These are phyloP conservation scores for Curvularia lunata DNA, from an alignment of 2,329 filamentous ascomycete species.

Conservation along the genomic window DNA sequence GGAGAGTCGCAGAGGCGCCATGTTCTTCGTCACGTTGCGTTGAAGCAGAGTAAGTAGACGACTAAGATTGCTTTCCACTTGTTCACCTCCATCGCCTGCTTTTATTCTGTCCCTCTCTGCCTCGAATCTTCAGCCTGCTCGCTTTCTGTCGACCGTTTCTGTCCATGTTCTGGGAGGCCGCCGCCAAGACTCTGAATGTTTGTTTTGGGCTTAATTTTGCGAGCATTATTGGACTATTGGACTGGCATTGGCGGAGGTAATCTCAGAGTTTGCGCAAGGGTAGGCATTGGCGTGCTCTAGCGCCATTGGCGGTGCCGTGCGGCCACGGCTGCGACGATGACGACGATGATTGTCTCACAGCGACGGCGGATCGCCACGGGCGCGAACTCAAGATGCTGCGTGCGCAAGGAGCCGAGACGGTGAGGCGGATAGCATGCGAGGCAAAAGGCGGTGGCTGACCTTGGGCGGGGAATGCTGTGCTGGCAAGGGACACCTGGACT, in stretches of 20 bases:
- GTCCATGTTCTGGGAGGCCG: conserved; percentile 9
- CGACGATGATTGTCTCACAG: not conserved
- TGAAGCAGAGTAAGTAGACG: not conserved
- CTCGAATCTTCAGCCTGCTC: conserved; percentile 14
- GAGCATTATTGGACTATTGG: conserved; percentile 12
- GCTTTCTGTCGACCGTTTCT: conserved; percentile 16
- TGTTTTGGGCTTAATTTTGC: conserved; percentile 34
- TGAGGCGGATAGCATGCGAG: conserved; percentile 1
- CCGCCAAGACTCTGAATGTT: conserved; percentile 29
- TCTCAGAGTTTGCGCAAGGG: conserved; percentile 27
- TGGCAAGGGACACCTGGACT: conserved; percentile 20
- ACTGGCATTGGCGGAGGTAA: conserved; percentile 22
- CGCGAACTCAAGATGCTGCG: not conserved
- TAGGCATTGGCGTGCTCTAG: conserved; percentile 15
- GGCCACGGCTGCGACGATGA: not conserved
- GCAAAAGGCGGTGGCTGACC: conserved; percentile 18
- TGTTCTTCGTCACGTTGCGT: not conserved
- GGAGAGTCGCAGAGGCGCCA: not conserved
- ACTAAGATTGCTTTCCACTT: not conserved
- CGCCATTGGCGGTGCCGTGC: conserved; percentile 27
- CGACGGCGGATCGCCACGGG: not conserved
- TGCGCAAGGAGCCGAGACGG: conserved; percentile 9
- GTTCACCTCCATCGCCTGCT: not conserved
- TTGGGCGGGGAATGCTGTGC: conserved; percentile 23
- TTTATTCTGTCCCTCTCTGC: not conserved